These are phyloP conservation scores for Pichia scutulata DNA, from an alignment of 805 yeast species.

Conservation along the genomic window DNA sequence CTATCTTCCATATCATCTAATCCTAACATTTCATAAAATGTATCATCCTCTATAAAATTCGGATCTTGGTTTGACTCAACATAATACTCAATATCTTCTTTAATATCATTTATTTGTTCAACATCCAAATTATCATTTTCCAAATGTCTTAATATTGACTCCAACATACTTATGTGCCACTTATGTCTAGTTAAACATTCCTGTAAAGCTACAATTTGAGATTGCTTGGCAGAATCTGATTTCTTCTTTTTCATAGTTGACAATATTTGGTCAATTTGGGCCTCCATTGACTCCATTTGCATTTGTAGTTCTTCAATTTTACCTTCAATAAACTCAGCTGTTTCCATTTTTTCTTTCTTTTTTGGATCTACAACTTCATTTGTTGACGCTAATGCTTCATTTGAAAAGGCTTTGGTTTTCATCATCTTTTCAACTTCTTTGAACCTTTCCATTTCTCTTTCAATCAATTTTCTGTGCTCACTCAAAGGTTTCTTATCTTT, in stretches of 20 bases:
- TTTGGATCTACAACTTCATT: conserved; percentile 66
- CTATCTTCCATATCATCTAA: conserved; percentile 42
- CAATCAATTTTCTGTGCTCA: conserved; percentile 67
- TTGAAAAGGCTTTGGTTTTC: conserved; percentile 90
- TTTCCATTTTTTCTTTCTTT: conserved; percentile 71
- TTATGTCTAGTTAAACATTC: conserved; percentile 64
- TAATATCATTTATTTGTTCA: conserved; percentile 64
- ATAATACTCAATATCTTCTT: conserved; percentile 87
- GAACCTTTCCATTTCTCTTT: conserved; percentile 87
- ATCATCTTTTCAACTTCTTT: conserved; percentile 88
- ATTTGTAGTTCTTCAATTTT: conserved; percentile 73
- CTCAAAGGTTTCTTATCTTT: conserved; percentile 77
- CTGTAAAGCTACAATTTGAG: conserved; percentile 54
- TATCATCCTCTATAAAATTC: conserved; percentile 90
- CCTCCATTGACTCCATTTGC: conserved; percentile 75
- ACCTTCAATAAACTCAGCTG: conserved; percentile 58
- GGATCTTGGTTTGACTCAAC: conserved; percentile 91
- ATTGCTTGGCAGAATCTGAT: conserved; percentile 44
- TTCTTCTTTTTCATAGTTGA: conserved; percentile 50
- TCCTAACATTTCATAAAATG: conserved; percentile 80
- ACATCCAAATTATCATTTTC: conserved; percentile 78
- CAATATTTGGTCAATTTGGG: conserved; percentile 51
- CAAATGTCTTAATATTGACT: conserved; percentile 63
- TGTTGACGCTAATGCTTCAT: conserved; percentile 69
- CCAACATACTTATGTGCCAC: conserved; percentile 72